Evolutionary conservation across 2,329 filamentous ascomycete species (phyloP).

Genomic region (Cadophora luteo-olivacea): DNA sequence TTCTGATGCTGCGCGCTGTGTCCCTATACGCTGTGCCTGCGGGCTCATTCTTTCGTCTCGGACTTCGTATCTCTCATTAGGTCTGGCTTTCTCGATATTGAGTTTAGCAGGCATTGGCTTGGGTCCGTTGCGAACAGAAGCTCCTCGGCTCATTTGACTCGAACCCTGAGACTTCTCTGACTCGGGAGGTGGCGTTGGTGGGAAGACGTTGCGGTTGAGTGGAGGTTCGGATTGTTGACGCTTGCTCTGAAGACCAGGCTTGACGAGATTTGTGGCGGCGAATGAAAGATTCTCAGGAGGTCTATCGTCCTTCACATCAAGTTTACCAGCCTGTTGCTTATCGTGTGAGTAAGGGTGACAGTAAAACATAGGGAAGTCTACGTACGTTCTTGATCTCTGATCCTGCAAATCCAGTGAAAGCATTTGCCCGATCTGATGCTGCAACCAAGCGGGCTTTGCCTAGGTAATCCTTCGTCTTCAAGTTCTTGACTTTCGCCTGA

Average conservation of each 20-base stretch:
- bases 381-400: slow-evolving; percentile 76
- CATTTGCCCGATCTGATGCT: slow-evolving; percentile 80
- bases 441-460: slow-evolving; percentile 95
- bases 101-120: slow-evolving; percentile 68
- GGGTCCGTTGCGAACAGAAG: slow-evolving; percentile 66
- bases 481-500: slow-evolving; percentile 96
- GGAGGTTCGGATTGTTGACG: slow-evolving; percentile 88
- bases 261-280: slow-evolving; percentile 91
- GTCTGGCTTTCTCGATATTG: slow-evolving; percentile 63
- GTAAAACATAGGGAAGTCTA: slow-evolving; percentile 38
- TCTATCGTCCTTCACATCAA: slow-evolving; percentile 75
- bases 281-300: slow-evolving; percentile 86
- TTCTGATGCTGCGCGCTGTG: slow-evolving; percentile 57
- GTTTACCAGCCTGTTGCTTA: slow-evolving; percentile 54
- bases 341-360: slow-evolving; percentile 24
- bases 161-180: slow-evolving; percentile 64
- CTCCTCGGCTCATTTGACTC: slow-evolving; percentile 55
- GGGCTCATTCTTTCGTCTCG: slow-evolving; percentile 45
- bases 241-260: slow-evolving; percentile 79
- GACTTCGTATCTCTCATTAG: slow-evolving; percentile 50
- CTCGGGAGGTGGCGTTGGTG: slow-evolving; percentile 97
- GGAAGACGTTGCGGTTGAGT: slow-evolving; percentile 81
- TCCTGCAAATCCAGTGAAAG: slow-evolving; percentile 82
- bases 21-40: slow-evolving; percentile 49
- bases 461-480: slow-evolving; percentile 97